Conservation (phyloP, 257 asterid species). For the Solanum acaule region DNA sequence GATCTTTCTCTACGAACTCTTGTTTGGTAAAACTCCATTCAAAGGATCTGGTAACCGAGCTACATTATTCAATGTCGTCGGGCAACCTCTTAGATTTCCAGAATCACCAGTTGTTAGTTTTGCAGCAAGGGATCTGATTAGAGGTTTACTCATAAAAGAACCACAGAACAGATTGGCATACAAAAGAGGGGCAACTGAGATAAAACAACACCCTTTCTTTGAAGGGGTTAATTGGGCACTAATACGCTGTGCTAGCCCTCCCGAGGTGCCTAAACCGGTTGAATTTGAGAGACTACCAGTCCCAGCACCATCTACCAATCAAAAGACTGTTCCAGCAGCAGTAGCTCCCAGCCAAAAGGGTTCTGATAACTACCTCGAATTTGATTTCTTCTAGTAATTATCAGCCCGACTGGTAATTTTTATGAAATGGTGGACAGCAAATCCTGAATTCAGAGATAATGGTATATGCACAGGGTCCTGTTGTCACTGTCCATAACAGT, state of each 20-base stretch:
- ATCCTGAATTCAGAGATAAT: not conserved
- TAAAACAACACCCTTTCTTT: slow-evolving; percentile 38
- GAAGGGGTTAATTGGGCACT: slow-evolving; percentile 42
- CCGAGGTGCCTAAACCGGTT: slow-evolving; percentile 32
- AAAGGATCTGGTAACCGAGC: slow-evolving; percentile 42
- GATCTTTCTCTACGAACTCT: slow-evolving; percentile 27
- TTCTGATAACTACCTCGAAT: slow-evolving; percentile 26
- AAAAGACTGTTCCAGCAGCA: slow-evolving; percentile 7
- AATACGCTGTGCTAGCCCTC: slow-evolving; percentile 36
- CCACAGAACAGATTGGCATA: slow-evolving; percentile 35
- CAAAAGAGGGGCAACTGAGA: slow-evolving; percentile 38
- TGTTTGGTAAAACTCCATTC: slow-evolving; percentile 36
- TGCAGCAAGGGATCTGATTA: slow-evolving; percentile 32
- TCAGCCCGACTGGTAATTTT: not conserved
- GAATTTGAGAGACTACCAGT: slow-evolving; percentile 11
- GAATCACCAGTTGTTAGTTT: slow-evolving; percentile 33
- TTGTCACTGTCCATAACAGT: not conserved
- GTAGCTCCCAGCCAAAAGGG: slow-evolving; percentile 11
- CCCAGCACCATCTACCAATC: slow-evolving; percentile 11
- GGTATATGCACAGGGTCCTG: not conserved
- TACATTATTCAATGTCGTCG: slow-evolving; percentile 32
- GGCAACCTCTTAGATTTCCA: slow-evolving; percentile 34
- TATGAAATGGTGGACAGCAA: not conserved
- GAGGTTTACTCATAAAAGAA: slow-evolving; percentile 35
- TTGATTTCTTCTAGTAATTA: slow-evolving; percentile 32